Conservation (phyloP, 108 stramenopile species). For the Skeletonema costatum region DNA sequence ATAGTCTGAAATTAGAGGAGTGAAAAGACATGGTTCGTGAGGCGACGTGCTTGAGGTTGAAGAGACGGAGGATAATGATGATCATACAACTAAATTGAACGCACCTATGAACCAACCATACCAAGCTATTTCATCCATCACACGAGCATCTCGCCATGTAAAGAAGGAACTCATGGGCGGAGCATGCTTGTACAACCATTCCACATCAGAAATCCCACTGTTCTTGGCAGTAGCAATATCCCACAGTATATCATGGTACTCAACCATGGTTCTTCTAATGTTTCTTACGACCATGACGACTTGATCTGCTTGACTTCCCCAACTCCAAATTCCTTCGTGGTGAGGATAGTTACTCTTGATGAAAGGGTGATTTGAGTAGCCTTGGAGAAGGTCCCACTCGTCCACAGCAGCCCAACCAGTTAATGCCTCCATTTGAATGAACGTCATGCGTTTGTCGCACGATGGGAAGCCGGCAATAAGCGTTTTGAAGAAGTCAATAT, state of each 20-base stretch:
- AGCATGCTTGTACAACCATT: conserved; percentile 3
- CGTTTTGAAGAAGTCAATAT: conserved; percentile 15
- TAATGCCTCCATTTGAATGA: conserved; percentile 23
- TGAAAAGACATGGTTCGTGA: neutral
- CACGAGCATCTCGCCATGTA: conserved; percentile 17
- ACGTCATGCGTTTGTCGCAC: conserved; percentile 17
- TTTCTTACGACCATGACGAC: conserved; percentile 19
- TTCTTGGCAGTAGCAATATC: conserved; percentile 21
- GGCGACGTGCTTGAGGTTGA: neutral
- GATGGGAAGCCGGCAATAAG: conserved; percentile 19
- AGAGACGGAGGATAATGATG: neutral
- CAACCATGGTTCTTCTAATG: conserved; percentile 24
- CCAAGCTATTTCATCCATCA: conserved; percentile 28
- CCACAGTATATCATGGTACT: conserved; percentile 26
- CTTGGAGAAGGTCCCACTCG: conserved; percentile 24
- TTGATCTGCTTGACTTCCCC: conserved; percentile 15
- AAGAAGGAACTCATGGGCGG: conserved; percentile 21
- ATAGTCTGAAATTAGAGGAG: conserved; percentile 6
- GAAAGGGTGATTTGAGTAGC: conserved; percentile 23
- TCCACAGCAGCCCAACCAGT: conserved; percentile 11
- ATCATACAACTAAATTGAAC: neutral
- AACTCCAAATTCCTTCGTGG: conserved; percentile 24
- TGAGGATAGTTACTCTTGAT: conserved; percentile 46
- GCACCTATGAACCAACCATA: conserved; percentile 14
- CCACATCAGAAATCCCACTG: neutral